phyloP scores from a whole-genome alignment of 306 rosid genomes.

The Sphenostylis stenocarpa region DNA sequence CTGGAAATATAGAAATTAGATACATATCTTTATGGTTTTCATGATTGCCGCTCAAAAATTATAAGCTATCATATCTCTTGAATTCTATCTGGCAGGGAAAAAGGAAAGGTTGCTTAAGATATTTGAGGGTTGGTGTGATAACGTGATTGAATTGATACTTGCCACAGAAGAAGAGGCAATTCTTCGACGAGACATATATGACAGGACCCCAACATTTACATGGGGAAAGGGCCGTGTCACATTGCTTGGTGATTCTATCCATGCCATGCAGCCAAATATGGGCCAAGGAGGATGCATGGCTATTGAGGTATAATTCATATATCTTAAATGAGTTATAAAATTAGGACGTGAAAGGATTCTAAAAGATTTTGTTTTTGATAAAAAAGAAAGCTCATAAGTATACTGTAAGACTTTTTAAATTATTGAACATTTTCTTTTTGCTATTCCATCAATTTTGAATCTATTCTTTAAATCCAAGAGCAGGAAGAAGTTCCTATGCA shows the following conservation, averaged over 20 bases:
- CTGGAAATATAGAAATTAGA: not conserved
- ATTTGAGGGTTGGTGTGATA: constrained; percentile 96
- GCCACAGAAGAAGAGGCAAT: constrained; percentile 85
- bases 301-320: constrained; percentile 59
- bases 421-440: too few species aligned
- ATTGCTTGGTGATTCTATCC: constrained; percentile 94
- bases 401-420: too few species aligned
- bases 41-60: not conserved
- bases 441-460: too few species aligned
- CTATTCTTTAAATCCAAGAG: too few species aligned
- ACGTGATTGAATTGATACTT: constrained; percentile 72
- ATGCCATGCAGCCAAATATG: constrained; percentile 99
- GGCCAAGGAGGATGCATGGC: constrained; percentile 99
- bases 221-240: constrained; percentile 97
- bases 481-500: too few species aligned
- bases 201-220: constrained; percentile 67
- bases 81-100: constrained; percentile 53
- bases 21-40: not conserved
- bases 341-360: too few species aligned
- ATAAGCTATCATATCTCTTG: not conserved
- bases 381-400: too few species aligned
- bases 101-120: constrained; percentile 73
- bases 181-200: constrained; percentile 93
- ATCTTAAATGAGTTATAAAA: not conserved
- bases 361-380: too few species aligned